Evolutionary conservation across 768 basidiomycete species (phyloP), one percentile per base, ranked within the genome.

Genomic region (Mycena epipterygia): DNA sequence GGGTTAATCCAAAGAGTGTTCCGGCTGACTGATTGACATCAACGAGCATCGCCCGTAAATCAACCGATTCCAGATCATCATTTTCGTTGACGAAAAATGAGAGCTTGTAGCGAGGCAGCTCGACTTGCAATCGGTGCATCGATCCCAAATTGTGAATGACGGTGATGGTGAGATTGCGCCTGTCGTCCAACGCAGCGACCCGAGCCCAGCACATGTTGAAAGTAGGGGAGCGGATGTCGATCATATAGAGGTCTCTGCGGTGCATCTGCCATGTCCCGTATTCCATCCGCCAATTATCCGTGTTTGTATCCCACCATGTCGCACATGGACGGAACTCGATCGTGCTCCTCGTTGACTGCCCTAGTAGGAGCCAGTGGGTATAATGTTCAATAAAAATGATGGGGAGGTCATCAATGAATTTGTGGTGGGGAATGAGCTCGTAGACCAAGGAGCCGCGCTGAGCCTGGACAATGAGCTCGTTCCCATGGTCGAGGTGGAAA

Each of bases 1-100:
- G 79, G 39, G 55, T 46, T 35, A 89, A 74, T 12, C 88, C 88
- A 51, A 86, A 80, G 75, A 89, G 74, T 1, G 85, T 82, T 0
- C 87, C 85, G 1, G 76, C 76, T 3, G 80, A 84, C 63, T 88
- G 88, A 49, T 79, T 57, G 13, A 52, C 4, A 66, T 87, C 86
- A 33, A 87, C 76, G 19, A 86, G 73, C 81, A 86, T 86, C 25
- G 76, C 78, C 13, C 80, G 81, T 35, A 86, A 76, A 42, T 84
- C 85, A 17, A 66, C 75, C 25, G 82, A 87, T 68, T 85, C 81
- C 17, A 88, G 74, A 25, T 81, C 75, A 11, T 76, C 71, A 11
- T 75, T 74, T 0, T 76, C 39, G 46, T 83, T 79, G 32, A 86
- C 46, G 56, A 81, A 81, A 64, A 88, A 88, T 0, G 79, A 77